Base-by-base conservation (phyloP, 805 yeast genomes). In the Phaffomyces antillensis region DNA sequence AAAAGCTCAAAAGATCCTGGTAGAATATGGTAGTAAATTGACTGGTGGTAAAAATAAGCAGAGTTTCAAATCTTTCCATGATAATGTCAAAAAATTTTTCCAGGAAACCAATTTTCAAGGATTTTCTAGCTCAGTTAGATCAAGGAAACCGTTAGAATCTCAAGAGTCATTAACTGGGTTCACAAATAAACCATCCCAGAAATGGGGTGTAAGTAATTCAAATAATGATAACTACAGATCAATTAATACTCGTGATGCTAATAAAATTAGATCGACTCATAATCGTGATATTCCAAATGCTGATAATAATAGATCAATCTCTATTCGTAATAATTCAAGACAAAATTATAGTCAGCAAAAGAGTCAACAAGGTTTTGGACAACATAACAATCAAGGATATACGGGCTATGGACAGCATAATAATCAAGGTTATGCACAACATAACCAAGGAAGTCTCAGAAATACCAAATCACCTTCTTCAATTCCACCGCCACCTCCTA, bases 401-500 rank as follows among this genome's bases (percentile, higher is more conserved):
- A n/a, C n/a, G n/a, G 17, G 11, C 4, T 32, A 32, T 32, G 17
- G 17, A n/a, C 35, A 32, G 16, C 18, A 32, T 8, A 16, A 32
- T 10, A 32, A 10, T 23, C 44, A 33, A 30, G 36, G 37, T 32
- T 32, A 39, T 23, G 25, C 37, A 8, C 40, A 38, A 30, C 18
- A 18, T 16, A 43, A 37, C 13, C 48, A 45, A 39, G 45, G 43
- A 7, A 35, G 11, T 17, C 12, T 26, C 1, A 10, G n/a, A 17
- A 31, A 16, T 26, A 24, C 11, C 9, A 23, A 11, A 18, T 3
- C 10, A 18, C 40, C 39, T 8, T 23, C 40, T 20, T 48, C 55
- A 24, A 50, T 53, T 6, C 53, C 52, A 11, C 52, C 53, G n/a
- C 48, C 53, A 20, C 42, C 49, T 25, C 42, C 50, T n/a, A 3